Evolutionary conservation across 805 yeast genomes (phyloP), one percentile per base, ranked within the genome.

Genomic region (Priceomyces castillae): DNA sequence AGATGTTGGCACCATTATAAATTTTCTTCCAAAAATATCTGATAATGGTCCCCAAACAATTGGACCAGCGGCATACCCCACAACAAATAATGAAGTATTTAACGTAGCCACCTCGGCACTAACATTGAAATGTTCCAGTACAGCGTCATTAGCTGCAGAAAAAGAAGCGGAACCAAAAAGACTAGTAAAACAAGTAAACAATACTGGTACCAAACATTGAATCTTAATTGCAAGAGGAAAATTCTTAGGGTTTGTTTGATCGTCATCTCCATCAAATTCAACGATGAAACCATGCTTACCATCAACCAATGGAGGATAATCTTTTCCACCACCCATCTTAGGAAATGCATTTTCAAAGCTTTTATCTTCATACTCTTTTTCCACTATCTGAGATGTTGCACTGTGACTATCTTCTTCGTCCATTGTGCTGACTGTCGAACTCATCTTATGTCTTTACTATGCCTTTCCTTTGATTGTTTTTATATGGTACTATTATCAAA

Each of bases 21-120:
- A 44, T 47, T 62, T 68, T 10, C 77, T 55, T 34, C 64, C 49
- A 51, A 39, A 40, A 5, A 58, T 51, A 12, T 46, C 44, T 9
- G 38, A 34, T 17, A 40, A 17, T 9, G 47, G 47, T 3, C 47
- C 95, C 87, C 90, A 88, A 20, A 86, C 56, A 37, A 88, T 69
- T 3, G 97, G 96, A n/a, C 96, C 95, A 0, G 86, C 75, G 1
- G 95, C 96, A 62, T 88, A 89, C 10, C 96, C 97, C 19, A 87
- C 58, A 17, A 89, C 95, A 53, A 78, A 89, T 20, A 88, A 34
- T 11, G 96, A 79, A 11, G 86, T 73, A 42, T 86, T 83, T 36
- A 90, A 69, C n/a, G 84, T 76, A 5, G 83, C 82, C 10, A 81
- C 89, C n/a, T 79, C 85, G 3, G 55, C 47, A 33, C 83, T 80